Percentiles rank a stretch among this genome's conserved stretches.
phyloP scores from a whole-genome alignment of 495 filamentous ascomycete genomes.

The Lasiosphaeriaceae sp. region DNA sequence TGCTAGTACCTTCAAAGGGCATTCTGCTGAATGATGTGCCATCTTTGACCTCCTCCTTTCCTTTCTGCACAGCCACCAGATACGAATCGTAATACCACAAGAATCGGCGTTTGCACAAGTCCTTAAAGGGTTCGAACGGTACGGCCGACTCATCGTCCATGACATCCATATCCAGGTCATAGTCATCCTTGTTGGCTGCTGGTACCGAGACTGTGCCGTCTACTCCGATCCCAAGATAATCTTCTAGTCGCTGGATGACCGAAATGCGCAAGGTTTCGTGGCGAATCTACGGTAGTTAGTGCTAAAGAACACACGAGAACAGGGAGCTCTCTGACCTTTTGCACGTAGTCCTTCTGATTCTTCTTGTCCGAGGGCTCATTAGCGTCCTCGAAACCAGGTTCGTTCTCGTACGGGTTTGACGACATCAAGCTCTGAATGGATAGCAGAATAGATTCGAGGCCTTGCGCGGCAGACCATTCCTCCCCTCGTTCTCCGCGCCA shows the following conservation, averaged over 20 bases:
- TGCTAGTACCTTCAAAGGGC: slow-evolving; percentile 78
- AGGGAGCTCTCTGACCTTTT: slow-evolving; percentile 60
- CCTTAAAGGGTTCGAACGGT: slow-evolving; percentile 76
- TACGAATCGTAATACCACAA: slow-evolving; percentile 96
- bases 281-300: slow-evolving; percentile 59
- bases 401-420: slow-evolving; percentile 90
- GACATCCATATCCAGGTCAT: slow-evolving; percentile 49
- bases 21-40: slow-evolving; percentile 64
- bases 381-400: slow-evolving; percentile 84
- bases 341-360: slow-evolving; percentile 73
- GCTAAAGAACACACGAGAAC: background rate
- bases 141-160: slow-evolving; percentile 49
- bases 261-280: slow-evolving; percentile 88
- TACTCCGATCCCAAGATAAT: slow-evolving; percentile 61
- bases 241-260: slow-evolving; percentile 80
- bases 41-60: slow-evolving; percentile 54
- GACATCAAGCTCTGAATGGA: slow-evolving; percentile 98
- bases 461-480: slow-evolving; percentile 94
- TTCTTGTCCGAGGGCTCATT: slow-evolving; percentile 65
- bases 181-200: slow-evolving; percentile 43
- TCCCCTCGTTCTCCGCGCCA: slow-evolving; percentile 88
- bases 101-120: slow-evolving; percentile 87
- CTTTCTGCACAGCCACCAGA: slow-evolving; percentile 62
- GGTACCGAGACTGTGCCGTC: slow-evolving; percentile 42
- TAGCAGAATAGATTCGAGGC: slow-evolving; percentile 87